These are phyloP conservation scores for Manihot esculenta DNA, from an alignment of 441 rosid species.

Conservation along the genomic window DNA sequence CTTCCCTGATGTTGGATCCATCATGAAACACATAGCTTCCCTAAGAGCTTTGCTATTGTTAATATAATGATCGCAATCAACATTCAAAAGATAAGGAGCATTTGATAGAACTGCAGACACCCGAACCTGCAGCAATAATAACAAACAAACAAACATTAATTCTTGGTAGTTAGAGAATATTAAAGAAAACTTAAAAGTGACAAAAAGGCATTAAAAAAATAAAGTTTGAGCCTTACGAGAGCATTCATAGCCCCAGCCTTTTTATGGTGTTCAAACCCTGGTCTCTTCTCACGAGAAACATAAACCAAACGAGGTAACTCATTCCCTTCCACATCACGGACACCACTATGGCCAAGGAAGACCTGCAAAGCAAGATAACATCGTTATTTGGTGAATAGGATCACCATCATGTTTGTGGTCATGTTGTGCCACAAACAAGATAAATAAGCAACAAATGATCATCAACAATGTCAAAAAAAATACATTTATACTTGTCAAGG, in stretches of 20 bases:
- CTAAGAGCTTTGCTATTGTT: slow-evolving; percentile 96
- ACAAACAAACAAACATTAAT: slow-evolving; percentile 12
- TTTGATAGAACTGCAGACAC: slow-evolving; percentile 89
- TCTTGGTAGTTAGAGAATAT: background rate
- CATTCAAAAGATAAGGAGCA: slow-evolving; percentile 89
- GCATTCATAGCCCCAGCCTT: slow-evolving; percentile 99
- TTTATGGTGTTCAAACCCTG: slow-evolving; percentile 96
- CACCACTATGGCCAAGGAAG: slow-evolving; percentile 88
- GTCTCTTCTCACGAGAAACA: slow-evolving; percentile 98
- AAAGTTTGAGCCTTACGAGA: slow-evolving; percentile 41
- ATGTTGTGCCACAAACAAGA: no score
- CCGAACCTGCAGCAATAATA: slow-evolving; percentile 57
- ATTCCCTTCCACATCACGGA: slow-evolving; percentile 80
- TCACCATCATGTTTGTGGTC: no score
- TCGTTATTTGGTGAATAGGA: background rate
- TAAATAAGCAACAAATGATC: background rate
- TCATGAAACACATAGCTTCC: slow-evolving; percentile 99
- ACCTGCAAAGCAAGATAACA: slow-evolving; percentile 45
- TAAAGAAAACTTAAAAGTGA: background rate
- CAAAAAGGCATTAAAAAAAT: background rate
- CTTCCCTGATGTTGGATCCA: slow-evolving; percentile 92
- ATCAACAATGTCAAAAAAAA: background rate
- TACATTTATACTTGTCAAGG: background rate
- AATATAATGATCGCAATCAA: slow-evolving; percentile 94
- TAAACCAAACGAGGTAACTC: slow-evolving; percentile 86